A percentile compares a stretch with the other conserved stretches of the same genome.
Evolutionary conservation across 331 rosid species (phyloP).

Genomic region (Rosa hybrid): DNA sequence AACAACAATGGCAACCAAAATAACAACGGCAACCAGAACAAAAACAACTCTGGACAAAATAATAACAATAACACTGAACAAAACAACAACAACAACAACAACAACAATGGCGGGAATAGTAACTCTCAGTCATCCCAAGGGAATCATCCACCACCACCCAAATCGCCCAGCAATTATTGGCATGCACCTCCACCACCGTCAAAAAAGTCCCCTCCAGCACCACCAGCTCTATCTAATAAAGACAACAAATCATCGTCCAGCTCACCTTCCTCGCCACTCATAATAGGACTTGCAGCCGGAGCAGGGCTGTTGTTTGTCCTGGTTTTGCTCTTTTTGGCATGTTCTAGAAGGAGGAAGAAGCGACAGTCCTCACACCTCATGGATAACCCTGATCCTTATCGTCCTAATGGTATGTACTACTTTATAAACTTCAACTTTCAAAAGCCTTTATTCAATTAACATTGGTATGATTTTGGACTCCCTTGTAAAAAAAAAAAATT

Average conservation of each 20-base stretch:
- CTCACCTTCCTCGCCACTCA: conserved; percentile 22
- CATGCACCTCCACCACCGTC: conserved; percentile 16
- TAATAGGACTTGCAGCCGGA: conserved; percentile 52
- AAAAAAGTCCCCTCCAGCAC: conserved; percentile 33
- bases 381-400: conserved; percentile 17
- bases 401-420: conserved; percentile 13
- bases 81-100: background rate
- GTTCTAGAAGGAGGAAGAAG: conserved; percentile 51
- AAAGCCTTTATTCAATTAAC: background rate
- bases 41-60: background rate
- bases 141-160: conserved; percentile 1
- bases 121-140: conserved; percentile 15
- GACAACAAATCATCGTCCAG: background rate
- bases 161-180: background rate
- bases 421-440: background rate
- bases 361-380: conserved; percentile 19
- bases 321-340: conserved; percentile 22
- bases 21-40: background rate
- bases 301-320: conserved; percentile 47
- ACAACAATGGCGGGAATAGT: background rate
- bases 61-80: background rate
- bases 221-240: conserved; percentile 9
- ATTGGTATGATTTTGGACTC: background rate
- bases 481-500: too few relatives aligned
- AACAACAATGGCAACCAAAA: background rate